Conservation (phyloP, 768 basidiomycete species). For the Termitomyces sp. region DNA sequence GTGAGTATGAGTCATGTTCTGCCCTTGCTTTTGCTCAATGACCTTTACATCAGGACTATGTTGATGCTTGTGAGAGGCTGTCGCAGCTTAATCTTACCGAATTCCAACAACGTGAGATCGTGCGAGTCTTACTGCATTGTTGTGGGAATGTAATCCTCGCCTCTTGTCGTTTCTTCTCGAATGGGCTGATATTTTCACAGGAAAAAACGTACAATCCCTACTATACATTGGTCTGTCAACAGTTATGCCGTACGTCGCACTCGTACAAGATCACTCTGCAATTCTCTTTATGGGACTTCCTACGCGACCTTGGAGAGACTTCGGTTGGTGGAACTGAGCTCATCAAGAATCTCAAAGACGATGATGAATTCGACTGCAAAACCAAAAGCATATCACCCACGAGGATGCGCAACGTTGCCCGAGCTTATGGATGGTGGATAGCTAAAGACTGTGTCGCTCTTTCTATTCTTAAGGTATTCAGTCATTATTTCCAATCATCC, state of each 20-base stretch:
- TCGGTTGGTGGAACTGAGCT: constrained; percentile 78
- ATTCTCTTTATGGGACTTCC: constrained; percentile 95
- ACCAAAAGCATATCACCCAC: constrained; percentile 52
- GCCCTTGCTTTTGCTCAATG: background rate
- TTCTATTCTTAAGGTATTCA: constrained; percentile 75
- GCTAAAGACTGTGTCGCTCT: constrained; percentile 78
- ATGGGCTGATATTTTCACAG: constrained; percentile 32
- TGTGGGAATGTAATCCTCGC: constrained; percentile 71
- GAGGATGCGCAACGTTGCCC: constrained; percentile 70
- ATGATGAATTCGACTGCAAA: constrained; percentile 44
- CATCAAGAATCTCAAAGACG: constrained; percentile 60
- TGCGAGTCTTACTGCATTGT: constrained; percentile 91
- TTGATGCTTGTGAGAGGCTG: constrained; percentile 93
- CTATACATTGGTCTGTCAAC: constrained; percentile 85
- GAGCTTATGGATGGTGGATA: constrained; percentile 90
- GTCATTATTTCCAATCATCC: background rate
- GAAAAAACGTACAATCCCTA: constrained; percentile 95
- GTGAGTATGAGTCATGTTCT: constrained; percentile 40
- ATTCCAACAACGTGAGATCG: constrained; percentile 89
- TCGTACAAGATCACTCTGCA: constrained; percentile 90
- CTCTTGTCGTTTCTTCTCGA: background rate
- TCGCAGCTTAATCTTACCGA: constrained; percentile 81
- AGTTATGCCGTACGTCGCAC: constrained; percentile 76
- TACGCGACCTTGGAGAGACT: constrained; percentile 85
- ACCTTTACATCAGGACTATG: constrained; percentile 66